phyloP scores from a whole-genome alignment of 1,284 basidiomycete genomes.

The Naganishia sp. region DNA sequence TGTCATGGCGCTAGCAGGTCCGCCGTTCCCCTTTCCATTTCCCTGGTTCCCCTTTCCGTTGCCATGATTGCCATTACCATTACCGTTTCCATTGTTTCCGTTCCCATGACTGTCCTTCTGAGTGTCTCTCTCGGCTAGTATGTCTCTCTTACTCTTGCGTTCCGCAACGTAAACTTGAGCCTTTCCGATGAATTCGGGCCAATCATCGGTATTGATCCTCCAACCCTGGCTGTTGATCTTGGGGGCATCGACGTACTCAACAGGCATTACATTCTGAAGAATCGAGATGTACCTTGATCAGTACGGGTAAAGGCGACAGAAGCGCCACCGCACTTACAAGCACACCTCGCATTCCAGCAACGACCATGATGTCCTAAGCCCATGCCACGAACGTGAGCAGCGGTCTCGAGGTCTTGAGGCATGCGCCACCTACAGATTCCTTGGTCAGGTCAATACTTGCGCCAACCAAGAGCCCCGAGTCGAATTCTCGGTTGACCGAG shows the following conservation, averaged over 20 bases:
- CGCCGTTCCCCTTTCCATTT: conserved; percentile 20
- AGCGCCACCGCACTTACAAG: conserved; percentile 1
- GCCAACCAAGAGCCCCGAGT: conserved; percentile 57
- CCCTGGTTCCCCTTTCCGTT: conserved; percentile 11
- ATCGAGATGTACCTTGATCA: neutral
- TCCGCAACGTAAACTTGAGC: conserved; percentile 18
- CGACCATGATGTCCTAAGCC: conserved; percentile 9
- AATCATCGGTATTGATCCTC: conserved; percentile 26
- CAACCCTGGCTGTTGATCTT: conserved; percentile 27
- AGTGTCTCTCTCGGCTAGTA: conserved; percentile 1
- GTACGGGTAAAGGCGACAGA: neutral
- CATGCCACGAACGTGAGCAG: neutral
- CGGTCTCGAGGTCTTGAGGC: too few species aligned
- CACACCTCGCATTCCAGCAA: conserved; percentile 22
- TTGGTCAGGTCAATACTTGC: conserved; percentile 53
- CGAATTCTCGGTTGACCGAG: conserved; percentile 55
- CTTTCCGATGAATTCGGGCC: conserved; percentile 25
- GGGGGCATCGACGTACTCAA: conserved; percentile 23
- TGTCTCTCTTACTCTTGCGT: conserved; percentile 14
- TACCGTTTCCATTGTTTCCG: conserved; percentile 24
- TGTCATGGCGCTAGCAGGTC: conserved; percentile 11
- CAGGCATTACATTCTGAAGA: conserved; percentile 18
- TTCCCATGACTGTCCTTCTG: neutral
- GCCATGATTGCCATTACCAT: conserved; percentile 18
- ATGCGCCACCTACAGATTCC: conserved; percentile 33